A percentile compares a stretch with the other conserved stretches of the same genome.
Evolutionary conservation across 352 stramenopile species (phyloP).

Genomic region (Globisporangium okanoganense): DNA sequence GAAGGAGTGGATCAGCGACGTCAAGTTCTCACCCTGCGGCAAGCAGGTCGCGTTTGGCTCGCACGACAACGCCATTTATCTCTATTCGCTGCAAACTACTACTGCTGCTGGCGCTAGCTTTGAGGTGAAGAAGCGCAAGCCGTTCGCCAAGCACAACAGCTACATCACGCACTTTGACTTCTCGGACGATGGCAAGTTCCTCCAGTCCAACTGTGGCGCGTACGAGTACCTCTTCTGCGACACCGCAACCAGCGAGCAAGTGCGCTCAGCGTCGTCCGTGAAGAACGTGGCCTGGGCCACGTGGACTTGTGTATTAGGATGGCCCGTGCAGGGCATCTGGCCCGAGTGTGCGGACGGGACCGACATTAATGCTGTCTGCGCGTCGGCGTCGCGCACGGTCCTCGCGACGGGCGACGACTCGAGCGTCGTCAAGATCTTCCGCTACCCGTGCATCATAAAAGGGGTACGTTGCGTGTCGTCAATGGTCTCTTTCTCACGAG

Average conservation of each 20-base stretch:
- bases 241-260: conserved; percentile 66
- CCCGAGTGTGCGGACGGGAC: conserved; percentile 75
- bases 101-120: neutral
- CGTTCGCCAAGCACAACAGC: conserved; percentile 80
- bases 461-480: conserved; percentile 28
- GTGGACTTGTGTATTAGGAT: conserved; percentile 87
- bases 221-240: conserved; percentile 93
- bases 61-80: conserved; percentile 70
- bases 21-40: conserved; percentile 68
- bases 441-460: conserved; percentile 75
- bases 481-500: neutral
- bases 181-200: conserved; percentile 54
- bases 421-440: conserved; percentile 84
- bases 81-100: conserved; percentile 48
- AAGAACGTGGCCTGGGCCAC: conserved; percentile 87
- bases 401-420: conserved; percentile 82
- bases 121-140: conserved; percentile 52
- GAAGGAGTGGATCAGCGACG: conserved; percentile 76
- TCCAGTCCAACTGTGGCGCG: conserved; percentile 81
- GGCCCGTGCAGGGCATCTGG: conserved; percentile 92
- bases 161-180: conserved; percentile 87
- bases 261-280: conserved; percentile 68
- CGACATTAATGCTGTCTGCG: conserved; percentile 78
- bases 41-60: conserved; percentile 51
- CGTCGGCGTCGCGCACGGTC: conserved; percentile 57